Evolutionary conservation across 495 filamentous ascomycete species (phyloP).

Genomic region (Aspergillus hancockii): DNA sequence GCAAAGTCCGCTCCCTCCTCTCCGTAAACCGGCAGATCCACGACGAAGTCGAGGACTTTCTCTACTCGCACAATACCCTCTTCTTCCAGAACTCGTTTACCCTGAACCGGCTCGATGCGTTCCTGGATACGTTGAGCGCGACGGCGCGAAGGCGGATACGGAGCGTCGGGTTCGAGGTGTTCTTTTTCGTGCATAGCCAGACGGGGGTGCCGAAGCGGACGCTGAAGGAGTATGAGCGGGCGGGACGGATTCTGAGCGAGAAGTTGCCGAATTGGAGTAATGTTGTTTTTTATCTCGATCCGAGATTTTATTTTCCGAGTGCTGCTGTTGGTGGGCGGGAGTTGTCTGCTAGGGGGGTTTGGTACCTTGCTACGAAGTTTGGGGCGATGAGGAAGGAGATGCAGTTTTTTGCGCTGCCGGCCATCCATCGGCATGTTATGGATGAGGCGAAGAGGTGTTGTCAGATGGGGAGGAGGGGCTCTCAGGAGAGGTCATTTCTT

Average conservation of each 20-base stretch:
- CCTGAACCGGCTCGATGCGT: conserved; percentile 33
- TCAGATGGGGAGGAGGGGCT: conserved; percentile 22
- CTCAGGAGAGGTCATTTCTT: conserved; percentile 7
- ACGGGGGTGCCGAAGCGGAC: conserved; percentile 39
- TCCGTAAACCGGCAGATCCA: conserved; percentile 43
- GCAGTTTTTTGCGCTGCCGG: conserved; percentile 34
- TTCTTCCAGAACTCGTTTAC: conserved; percentile 47
- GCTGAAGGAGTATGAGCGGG: conserved; percentile 34
- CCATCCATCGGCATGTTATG: conserved; percentile 26
- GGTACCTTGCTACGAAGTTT: conserved; percentile 34
- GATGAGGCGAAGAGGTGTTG: conserved; percentile 29
- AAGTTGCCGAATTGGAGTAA: conserved; percentile 31
- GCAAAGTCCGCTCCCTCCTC: conserved; percentile 32
- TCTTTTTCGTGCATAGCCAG: conserved; percentile 43
- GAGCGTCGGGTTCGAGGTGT: conserved; percentile 44
- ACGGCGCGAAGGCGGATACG: conserved; percentile 37
- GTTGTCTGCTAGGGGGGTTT: conserved; percentile 33
- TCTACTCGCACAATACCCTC: conserved; percentile 42
- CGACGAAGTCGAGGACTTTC: conserved; percentile 41
- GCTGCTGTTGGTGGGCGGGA: conserved; percentile 30
- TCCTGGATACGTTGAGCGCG: conserved; percentile 39
- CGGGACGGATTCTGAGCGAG: conserved; percentile 23
- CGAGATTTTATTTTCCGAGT: conserved; percentile 39
- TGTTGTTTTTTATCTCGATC: conserved; percentile 40
- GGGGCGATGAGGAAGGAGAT: conserved; percentile 29